Evolutionary conservation across 208 protist species (phyloP), one percentile per base, ranked within the genome.

Genomic region (Crithidia sp.): DNA sequence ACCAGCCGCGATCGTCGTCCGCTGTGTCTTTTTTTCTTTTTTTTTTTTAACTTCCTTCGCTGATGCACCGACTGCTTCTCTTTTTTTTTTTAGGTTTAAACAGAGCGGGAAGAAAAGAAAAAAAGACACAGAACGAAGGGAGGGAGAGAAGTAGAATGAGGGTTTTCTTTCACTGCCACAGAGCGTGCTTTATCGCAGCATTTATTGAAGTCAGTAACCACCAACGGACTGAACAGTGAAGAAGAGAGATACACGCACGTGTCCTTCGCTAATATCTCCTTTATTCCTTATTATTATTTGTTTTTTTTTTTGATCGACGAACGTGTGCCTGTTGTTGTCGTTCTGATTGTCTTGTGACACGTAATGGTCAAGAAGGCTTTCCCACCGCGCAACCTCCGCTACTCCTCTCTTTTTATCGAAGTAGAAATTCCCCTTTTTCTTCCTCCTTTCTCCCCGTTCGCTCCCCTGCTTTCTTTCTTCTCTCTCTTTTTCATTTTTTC

Each of bases 1-100:
- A 16, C 36, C 7, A 40, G 7, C 36, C 10, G 28, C 16, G 45
- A 19, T 65, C 61, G 10, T 43, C 3, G 71, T 43, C 12, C 28
- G 6, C 41, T 41, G 6, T 59, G 7, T 67, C 45, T 72, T 77
- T 82, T 77, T 64, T 52, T 54, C 56, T 73, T 56, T 58, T n/a
- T 59, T 28, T 69, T 56, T 19, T 71, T 50, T 41, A 37, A 2
- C 60, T 62, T 8, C 1, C 28, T 28, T 28, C 28, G 28, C 28
- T 28, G 28, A 28, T 28, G 28, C 28, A 28, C 28, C 28, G 28
- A 28, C 28, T 28, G 28, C 50, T 67, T 17, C 36, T 59, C 70
- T 54, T 82, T 68, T 49, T 67, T 67, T 65, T 55, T 61, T 41
- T 13, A 17, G 28, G 3, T 67, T 49, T 66, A 45, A 55, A 40